Percentiles rank a stretch among this genome's conserved stretches.
Conservation (phyloP, 2,329 filamentous ascomycete species). For the Cordyceps pruinosa region DNA sequence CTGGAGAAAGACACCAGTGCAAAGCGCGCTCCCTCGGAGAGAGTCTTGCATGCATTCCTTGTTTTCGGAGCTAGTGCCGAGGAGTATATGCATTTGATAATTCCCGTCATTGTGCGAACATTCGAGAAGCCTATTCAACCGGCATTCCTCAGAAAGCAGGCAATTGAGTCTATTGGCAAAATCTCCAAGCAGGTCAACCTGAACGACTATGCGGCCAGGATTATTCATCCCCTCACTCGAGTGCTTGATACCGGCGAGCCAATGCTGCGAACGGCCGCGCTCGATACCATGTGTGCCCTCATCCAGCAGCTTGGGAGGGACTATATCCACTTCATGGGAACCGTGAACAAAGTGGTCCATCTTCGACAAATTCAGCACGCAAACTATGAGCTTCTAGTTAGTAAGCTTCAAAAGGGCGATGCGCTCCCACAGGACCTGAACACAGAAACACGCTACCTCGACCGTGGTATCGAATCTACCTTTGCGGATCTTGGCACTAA, state of each 20-base stretch:
- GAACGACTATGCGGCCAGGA: slow-evolving; percentile 92
- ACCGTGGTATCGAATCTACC: slow-evolving; percentile 70
- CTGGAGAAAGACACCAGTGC: slow-evolving; percentile 76
- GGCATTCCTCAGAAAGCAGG: slow-evolving; percentile 70
- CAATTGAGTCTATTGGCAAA: slow-evolving; percentile 91
- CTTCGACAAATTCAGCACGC: slow-evolving; percentile 76
- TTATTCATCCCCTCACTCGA: slow-evolving; percentile 86
- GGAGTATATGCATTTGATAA: slow-evolving; percentile 98
- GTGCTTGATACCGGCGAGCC: slow-evolving; percentile 70
- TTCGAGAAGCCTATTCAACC: slow-evolving; percentile 88
- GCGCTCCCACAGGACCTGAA: slow-evolving; percentile 91
- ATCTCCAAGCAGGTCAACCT: slow-evolving; percentile 95
- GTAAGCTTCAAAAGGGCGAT: slow-evolving; percentile 90
- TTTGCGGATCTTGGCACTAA: slow-evolving; percentile 82
- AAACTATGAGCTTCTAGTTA: slow-evolving; percentile 88
- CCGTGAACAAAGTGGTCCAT: slow-evolving; percentile 80
- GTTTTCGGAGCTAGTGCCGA: slow-evolving; percentile 94
- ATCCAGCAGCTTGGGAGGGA: slow-evolving; percentile 96
- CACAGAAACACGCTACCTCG: slow-evolving; percentile 72
- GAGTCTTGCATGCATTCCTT: slow-evolving; percentile 88
- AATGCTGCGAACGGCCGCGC: slow-evolving; percentile 67
- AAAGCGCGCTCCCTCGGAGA: slow-evolving; percentile 76
- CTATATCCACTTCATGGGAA: slow-evolving; percentile 88
- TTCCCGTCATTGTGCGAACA: slow-evolving; percentile 87
- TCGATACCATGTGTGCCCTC: slow-evolving; percentile 90